A percentile compares a stretch with the other conserved stretches of the same genome.
phyloP scores from a whole-genome alignment of 805 yeast genomes.

The Myxozyma lipomycoides region DNA sequence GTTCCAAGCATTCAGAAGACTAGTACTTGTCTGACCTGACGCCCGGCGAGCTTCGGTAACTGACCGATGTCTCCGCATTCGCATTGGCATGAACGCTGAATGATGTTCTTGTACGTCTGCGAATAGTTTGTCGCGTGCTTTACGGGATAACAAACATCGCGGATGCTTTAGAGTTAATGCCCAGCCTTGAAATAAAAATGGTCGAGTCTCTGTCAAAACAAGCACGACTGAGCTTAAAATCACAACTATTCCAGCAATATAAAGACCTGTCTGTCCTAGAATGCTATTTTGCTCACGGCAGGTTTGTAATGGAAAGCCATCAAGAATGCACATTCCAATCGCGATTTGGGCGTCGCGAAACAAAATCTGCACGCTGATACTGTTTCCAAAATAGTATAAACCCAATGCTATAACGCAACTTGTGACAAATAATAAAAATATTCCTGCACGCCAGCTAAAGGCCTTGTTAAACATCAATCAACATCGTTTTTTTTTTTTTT shows the following conservation, averaged over 20 bases:
- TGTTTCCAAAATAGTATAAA: not conserved
- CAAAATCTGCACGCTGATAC: not conserved
- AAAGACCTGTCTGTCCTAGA: not conserved
- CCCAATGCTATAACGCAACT: not conserved
- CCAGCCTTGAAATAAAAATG: slow-evolving; percentile 20
- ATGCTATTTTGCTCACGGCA: not conserved
- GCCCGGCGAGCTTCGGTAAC: not conserved
- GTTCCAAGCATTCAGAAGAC: not conserved
- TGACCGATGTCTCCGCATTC: not conserved
- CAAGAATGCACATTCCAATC: not conserved
- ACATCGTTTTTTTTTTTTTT: too few species aligned
- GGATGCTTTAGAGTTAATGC: slow-evolving; percentile 8
- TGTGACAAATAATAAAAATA: not conserved
- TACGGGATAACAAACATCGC: slow-evolving; percentile 3
- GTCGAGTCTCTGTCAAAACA: not conserved
- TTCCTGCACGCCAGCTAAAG: not conserved
- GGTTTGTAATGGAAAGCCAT: not conserved
- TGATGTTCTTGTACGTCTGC: not conserved
- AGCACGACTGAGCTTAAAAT: not conserved
- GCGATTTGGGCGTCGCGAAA: not conserved
- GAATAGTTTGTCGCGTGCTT: not conserved
- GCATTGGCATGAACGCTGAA: not conserved
- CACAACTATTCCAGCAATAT: not conserved
- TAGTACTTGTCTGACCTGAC: not conserved
- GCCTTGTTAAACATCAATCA: too few species aligned